Percentiles rank a stretch among this genome's conserved stretches.
These are phyloP conservation scores for Sisymbrium altissimum DNA, from an alignment of 345 rosid genomes.

Conservation along the genomic window DNA sequence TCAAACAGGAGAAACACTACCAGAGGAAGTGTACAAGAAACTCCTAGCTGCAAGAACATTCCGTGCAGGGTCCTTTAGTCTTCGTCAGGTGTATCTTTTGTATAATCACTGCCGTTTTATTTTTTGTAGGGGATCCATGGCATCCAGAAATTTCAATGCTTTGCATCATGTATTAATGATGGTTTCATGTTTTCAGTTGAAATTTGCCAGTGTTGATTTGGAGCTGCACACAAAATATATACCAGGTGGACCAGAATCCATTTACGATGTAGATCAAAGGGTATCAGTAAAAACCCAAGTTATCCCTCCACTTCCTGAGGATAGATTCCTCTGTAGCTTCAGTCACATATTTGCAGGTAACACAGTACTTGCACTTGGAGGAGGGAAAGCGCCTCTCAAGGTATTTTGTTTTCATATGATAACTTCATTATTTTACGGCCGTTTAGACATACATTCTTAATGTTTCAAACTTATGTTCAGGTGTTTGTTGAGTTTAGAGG, in stretches of 20 bases:
- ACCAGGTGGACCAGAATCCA: constrained; percentile 70
- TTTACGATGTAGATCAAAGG: constrained; percentile 74
- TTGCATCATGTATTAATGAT: not conserved
- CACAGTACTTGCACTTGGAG: constrained; percentile 90
- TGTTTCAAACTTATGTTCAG: constrained; percentile 32
- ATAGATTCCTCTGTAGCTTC: constrained; percentile 80
- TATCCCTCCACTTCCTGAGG: constrained; percentile 79
- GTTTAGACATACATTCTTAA: not conserved
- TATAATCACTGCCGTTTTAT: not conserved
- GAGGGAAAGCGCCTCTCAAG: constrained; percentile 82
- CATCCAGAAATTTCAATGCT: not conserved
- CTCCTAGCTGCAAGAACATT: constrained; percentile 91
- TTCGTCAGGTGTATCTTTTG: constrained; percentile 59
- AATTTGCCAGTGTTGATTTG: constrained; percentile 66
- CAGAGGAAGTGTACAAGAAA: constrained; percentile 75
- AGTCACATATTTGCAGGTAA: constrained; percentile 89
- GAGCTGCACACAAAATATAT: constrained; percentile 69
- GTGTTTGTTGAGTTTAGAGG: constrained; percentile 89
- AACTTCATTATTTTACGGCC: not conserved
- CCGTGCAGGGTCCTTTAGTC: constrained; percentile 82
- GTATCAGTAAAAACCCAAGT: constrained; percentile 62
- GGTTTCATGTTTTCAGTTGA: constrained; percentile 45
- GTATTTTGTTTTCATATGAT: constrained; percentile 25
- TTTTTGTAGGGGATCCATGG: not conserved
- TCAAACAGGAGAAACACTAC: constrained; percentile 77